These are phyloP conservation scores for Phytophthora ohioensis DNA, from an alignment of 352 stramenopile species.

Conservation along the genomic window DNA sequence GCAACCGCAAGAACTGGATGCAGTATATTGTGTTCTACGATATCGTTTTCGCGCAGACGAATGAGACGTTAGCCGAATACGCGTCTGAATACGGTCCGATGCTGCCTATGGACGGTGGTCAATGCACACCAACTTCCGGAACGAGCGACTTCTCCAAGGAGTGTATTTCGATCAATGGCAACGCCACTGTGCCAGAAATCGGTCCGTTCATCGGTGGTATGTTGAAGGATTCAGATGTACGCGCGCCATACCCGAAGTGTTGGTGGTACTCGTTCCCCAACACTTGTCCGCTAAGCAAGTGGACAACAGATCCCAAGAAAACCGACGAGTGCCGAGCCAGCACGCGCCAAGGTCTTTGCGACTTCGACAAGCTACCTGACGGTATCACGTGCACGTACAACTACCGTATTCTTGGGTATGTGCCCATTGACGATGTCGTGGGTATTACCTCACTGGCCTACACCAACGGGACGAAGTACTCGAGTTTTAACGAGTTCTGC, in stretches of 20 bases:
- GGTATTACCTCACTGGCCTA: slow-evolving; percentile 42
- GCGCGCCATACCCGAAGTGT: slow-evolving; percentile 64
- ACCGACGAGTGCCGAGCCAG: slow-evolving; percentile 41
- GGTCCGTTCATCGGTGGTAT: slow-evolving; percentile 55
- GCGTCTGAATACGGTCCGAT: slow-evolving; percentile 58
- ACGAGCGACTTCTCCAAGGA: slow-evolving; percentile 23
- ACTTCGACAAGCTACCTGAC: slow-evolving; percentile 47
- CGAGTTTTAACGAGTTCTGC: slow-evolving; percentile 64
- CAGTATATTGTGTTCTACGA: slow-evolving; percentile 81
- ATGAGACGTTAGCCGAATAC: slow-evolving; percentile 48
- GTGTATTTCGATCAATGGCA: slow-evolving; percentile 32
- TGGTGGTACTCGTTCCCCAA: slow-evolving; percentile 80
- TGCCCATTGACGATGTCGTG: slow-evolving; percentile 77
- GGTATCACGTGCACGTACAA: slow-evolving; percentile 72
- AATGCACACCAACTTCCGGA: slow-evolving; percentile 49
- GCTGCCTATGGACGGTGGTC: slow-evolving; percentile 68
- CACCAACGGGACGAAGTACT: slow-evolving; percentile 36
- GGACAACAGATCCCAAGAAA: slow-evolving; percentile 45
- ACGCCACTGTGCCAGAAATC: slow-evolving; percentile 34
- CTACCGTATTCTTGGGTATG: slow-evolving; percentile 67
- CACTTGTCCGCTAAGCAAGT: slow-evolving; percentile 52
- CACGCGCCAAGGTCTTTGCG: slow-evolving; percentile 49
- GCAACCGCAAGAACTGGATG: slow-evolving; percentile 76
- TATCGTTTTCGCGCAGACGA: slow-evolving; percentile 59
- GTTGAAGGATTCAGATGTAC: slow-evolving; percentile 42